phyloP scores from a whole-genome alignment of 2,329 filamentous ascomycete species.

The Diaporthe nobilis region DNA sequence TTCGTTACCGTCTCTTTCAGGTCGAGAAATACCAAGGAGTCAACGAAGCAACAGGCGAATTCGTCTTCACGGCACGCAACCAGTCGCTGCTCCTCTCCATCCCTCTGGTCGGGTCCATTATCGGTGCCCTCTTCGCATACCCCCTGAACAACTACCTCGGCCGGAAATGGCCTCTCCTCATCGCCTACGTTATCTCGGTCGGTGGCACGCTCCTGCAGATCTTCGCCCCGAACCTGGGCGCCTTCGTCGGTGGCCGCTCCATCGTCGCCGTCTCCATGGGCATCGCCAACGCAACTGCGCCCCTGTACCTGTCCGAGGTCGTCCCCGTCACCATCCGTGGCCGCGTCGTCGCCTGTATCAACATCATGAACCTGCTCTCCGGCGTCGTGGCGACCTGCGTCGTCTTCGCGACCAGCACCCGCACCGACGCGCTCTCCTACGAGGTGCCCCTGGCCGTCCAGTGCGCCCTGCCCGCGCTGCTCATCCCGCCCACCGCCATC shows the following conservation, averaged over 20 bases:
- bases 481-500: slow-evolving; percentile 49
- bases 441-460: slow-evolving; percentile 55
- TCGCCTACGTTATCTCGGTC: slow-evolving; percentile 51
- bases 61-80: slow-evolving; percentile 44
- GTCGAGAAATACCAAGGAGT: slow-evolving; percentile 36
- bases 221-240: slow-evolving; percentile 52
- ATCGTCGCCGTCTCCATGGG: slow-evolving; percentile 48
- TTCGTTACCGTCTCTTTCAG: neutral
- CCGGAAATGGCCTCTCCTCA: slow-evolving; percentile 52
- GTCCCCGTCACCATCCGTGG: slow-evolving; percentile 45
- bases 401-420: slow-evolving; percentile 50
- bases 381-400: slow-evolving; percentile 52
- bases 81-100: slow-evolving; percentile 53
- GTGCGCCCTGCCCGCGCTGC: slow-evolving; percentile 49
- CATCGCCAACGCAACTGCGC: slow-evolving; percentile 52
- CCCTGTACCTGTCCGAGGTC: slow-evolving; percentile 54
- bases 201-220: slow-evolving; percentile 53
- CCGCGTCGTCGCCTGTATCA: slow-evolving; percentile 44
- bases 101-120: slow-evolving; percentile 52
- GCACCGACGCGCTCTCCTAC: slow-evolving; percentile 48
- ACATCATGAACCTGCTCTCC: slow-evolving; percentile 44
- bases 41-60: slow-evolving; percentile 35
- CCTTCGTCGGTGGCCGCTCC: slow-evolving; percentile 52
- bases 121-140: slow-evolving; percentile 51
- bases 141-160: slow-evolving; percentile 52